Evolutionary conservation across 345 rosid genomes (phyloP), one percentile per base, ranked within the genome.

Genomic region (Lepidium africanum): DNA sequence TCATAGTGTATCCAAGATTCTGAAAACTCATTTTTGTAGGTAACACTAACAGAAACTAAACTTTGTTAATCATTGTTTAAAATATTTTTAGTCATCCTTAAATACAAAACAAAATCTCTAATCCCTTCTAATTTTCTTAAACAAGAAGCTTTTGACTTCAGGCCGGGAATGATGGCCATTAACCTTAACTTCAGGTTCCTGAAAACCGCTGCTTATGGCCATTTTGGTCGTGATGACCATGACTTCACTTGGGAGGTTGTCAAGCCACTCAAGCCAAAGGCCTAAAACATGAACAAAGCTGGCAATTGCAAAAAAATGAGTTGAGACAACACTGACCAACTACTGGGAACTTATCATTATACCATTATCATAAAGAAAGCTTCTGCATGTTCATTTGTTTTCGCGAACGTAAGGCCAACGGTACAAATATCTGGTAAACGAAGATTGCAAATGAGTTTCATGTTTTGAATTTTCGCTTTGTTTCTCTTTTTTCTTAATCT

Each of bases 141-240:
- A 21, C 23, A 21, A 21, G 80, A 87, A 65, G 81, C 72, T 0
- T 84, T 86, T 27, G 91, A 86, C 71, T 84, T 88, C 80, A 82
- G 91, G 84, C 87, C 91, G 1, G 96, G 91, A 55, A 88, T 84
- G 91, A 86, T 88, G 56, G 80, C 91, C 7, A 76, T 88, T 72
- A 86, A 88, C 73, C 96, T 84, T 11, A 62, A 91, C 91, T 83
- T 76, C 74, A 83, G 91, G 83, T 85, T 73, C 80, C 96, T 84
- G 75, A 88, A 88, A 71, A 84, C 89, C 2, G 89, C 91, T 16
- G 91, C 89, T 4, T 88, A 86, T 62, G 89, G 88, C 19, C 87
- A 84, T 73, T 88, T 88, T 9, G 89, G 91, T 1, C 89, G 91
- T 40, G 87, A 86, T 3, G 95, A 84, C 56, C 78, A 88, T 19